phyloP scores from a whole-genome alignment of 2,329 filamentous ascomycete species.

The Colletotrichum echinochloae region DNA sequence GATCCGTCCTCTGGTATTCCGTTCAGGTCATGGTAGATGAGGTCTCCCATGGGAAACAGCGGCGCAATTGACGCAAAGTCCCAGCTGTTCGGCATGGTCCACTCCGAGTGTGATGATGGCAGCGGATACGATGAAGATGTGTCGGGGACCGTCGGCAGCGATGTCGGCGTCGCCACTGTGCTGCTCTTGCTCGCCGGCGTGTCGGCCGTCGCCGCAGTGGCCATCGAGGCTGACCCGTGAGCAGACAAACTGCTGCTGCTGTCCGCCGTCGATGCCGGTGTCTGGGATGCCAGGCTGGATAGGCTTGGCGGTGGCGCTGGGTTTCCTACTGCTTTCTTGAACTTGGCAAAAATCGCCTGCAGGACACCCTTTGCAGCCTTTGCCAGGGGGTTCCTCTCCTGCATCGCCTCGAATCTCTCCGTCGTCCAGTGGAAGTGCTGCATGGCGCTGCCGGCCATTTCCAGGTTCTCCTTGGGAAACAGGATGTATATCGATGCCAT shows the following conservation, averaged over 20 bases:
- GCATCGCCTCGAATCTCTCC: slow-evolving; percentile 69
- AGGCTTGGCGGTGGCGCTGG: slow-evolving; percentile 39
- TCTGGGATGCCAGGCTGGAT: slow-evolving; percentile 32
- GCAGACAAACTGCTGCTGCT: slow-evolving; percentile 38
- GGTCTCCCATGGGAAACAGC: slow-evolving; percentile 67
- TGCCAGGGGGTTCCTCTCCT: slow-evolving; percentile 64
- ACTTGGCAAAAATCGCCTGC: slow-evolving; percentile 64
- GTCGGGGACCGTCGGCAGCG: slow-evolving; percentile 46
- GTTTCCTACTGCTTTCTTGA: slow-evolving; percentile 62
- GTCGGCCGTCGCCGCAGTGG: slow-evolving; percentile 31
- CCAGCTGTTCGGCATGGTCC: slow-evolving; percentile 58
- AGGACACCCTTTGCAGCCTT: slow-evolving; percentile 66
- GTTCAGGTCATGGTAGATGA: slow-evolving; percentile 67
- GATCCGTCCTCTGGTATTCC: slow-evolving; percentile 52
- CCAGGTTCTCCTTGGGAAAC: slow-evolving; percentile 67
- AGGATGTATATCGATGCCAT: slow-evolving; percentile 71
- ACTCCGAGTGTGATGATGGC: slow-evolving; percentile 43
- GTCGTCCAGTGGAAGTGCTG: slow-evolving; percentile 71
- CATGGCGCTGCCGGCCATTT: slow-evolving; percentile 59
- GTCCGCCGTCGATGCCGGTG: slow-evolving; percentile 39
- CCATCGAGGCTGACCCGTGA: slow-evolving; percentile 36
- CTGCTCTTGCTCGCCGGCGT: slow-evolving; percentile 41
- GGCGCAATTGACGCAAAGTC: slow-evolving; percentile 65
- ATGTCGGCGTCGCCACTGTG: slow-evolving; percentile 36
- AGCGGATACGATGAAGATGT: slow-evolving; percentile 33